phyloP scores from a whole-genome alignment of 2,329 filamentous ascomycete genomes.

The Diaporthe batatas region DNA sequence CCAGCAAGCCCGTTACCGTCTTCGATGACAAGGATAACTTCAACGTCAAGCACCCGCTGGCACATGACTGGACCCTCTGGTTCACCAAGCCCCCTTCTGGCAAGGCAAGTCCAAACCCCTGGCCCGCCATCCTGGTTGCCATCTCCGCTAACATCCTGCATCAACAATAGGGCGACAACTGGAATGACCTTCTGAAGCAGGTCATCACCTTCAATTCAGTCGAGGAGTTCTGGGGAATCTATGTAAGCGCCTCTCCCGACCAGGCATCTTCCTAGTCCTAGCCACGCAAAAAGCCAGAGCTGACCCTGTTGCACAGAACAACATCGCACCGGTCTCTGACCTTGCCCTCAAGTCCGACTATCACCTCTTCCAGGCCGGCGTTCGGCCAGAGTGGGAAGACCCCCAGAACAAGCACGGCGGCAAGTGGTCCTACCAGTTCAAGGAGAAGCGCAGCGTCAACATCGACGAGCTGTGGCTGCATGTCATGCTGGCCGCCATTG shows the following conservation, averaged over 20 bases:
- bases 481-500: slow-evolving; percentile 95
- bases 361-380: slow-evolving; percentile 97
- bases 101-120: slow-evolving; percentile 73
- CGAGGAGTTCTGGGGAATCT: slow-evolving; percentile 99
- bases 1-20: slow-evolving; percentile 83
- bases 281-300: slow-evolving; percentile 29
- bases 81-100: slow-evolving; percentile 98
- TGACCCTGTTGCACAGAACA: slow-evolving; percentile 76
- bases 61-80: slow-evolving; percentile 99
- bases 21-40: slow-evolving; percentile 99
- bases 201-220: slow-evolving; percentile 99
- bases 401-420: slow-evolving; percentile 98
- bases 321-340: slow-evolving; percentile 95
- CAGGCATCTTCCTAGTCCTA: background rate
- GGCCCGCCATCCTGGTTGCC: slow-evolving; percentile 26
- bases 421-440: slow-evolving; percentile 99
- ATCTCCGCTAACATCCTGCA: slow-evolving; percentile 45
- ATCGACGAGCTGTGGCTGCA: slow-evolving; percentile 98
- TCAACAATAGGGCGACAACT: slow-evolving; percentile 86
- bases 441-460: slow-evolving; percentile 91
- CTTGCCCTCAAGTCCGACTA: slow-evolving; percentile 98
- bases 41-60: slow-evolving; percentile 98
- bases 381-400: slow-evolving; percentile 99
- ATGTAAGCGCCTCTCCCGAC: slow-evolving; percentile 73
- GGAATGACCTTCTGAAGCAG: slow-evolving; percentile 98